Conservation (phyloP, 2,329 filamentous ascomycete species). For the Stagonosporopsis rhizophila region DNA sequence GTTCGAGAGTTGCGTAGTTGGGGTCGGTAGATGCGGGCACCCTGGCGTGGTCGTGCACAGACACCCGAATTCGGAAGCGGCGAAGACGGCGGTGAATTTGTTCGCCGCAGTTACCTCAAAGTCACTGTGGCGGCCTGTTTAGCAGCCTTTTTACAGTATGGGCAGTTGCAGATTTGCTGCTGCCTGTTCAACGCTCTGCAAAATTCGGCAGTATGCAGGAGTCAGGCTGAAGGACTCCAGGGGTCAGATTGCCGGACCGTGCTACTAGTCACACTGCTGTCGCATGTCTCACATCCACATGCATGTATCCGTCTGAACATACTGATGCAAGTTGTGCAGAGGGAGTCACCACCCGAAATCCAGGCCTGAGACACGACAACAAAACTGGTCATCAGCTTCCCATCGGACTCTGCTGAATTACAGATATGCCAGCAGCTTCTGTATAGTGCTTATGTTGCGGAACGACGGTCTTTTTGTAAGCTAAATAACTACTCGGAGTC, state of each 20-base stretch:
- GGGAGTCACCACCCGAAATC: not conserved
- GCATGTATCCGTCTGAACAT: conserved; percentile 1
- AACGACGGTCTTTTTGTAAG: not conserved
- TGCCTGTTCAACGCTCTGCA: not conserved
- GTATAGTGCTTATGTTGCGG: not conserved
- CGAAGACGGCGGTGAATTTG: conserved; percentile 20
- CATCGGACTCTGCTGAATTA: not conserved
- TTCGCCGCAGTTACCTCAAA: conserved; percentile 27
- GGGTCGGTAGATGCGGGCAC: conserved; percentile 16
- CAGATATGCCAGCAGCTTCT: not conserved
- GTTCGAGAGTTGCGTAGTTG: conserved; percentile 22
- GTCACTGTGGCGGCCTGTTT: conserved; percentile 12
- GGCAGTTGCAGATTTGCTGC: not conserved
- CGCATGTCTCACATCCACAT: conserved; percentile 5
- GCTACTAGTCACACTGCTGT: conserved; percentile 4
- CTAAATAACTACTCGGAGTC: conserved; percentile 40
- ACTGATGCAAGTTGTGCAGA: not conserved
- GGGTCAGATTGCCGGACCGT: not conserved
- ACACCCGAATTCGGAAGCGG: conserved; percentile 20
- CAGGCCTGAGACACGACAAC: not conserved
- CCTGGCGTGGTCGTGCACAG: conserved; percentile 12
- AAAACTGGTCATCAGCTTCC: not conserved
- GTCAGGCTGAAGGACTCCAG: not conserved
- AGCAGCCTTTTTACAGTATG: not conserved
- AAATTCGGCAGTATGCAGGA: not conserved